phyloP scores from a whole-genome alignment of 805 yeast species.

The Kodamaea fukazawae region DNA sequence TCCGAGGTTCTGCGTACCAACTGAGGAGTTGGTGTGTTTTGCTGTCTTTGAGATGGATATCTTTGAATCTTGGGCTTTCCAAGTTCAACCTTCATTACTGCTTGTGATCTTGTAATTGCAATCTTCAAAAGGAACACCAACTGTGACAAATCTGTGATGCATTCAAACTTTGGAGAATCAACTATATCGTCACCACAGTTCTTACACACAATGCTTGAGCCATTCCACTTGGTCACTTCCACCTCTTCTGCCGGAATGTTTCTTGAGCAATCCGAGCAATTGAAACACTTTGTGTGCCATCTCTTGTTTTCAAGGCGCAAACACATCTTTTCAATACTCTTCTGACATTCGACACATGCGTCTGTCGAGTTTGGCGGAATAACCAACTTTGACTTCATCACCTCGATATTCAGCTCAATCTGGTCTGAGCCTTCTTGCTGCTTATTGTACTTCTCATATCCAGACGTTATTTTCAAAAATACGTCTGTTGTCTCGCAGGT shows the following conservation, averaged over 20 bases:
- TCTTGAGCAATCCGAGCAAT: constrained; percentile 59
- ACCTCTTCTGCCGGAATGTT: constrained; percentile 27
- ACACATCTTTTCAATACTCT: constrained; percentile 85
- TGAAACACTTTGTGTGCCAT: constrained; percentile 81
- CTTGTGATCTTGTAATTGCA: constrained; percentile 72
- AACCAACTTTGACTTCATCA: constrained; percentile 30
- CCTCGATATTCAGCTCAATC: constrained; percentile 10
- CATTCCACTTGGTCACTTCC: constrained; percentile 47
- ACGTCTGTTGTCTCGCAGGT: constrained; percentile 61
- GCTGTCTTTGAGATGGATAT: constrained; percentile 1
- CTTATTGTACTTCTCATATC: constrained; percentile 18
- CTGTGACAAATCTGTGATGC: constrained; percentile 70
- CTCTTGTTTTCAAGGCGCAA: constrained; percentile 56
- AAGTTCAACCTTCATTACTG: constrained; percentile 46
- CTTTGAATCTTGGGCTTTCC: constrained; percentile 5
- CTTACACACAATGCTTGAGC: constrained; percentile 49
- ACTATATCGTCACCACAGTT: constrained; percentile 50
- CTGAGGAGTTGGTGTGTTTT: constrained; percentile 1
- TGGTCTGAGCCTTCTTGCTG: constrained; percentile 8
- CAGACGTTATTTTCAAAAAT: constrained; percentile 51
- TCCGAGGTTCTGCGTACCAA: constrained; percentile 4
- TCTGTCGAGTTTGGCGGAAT: constrained; percentile 68
- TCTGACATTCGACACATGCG: constrained; percentile 65
- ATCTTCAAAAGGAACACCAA: constrained; percentile 74
- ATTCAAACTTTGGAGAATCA: constrained; percentile 47